Evolutionary conservation across 139 green algal species (phyloP).

Genomic region (Picochlorum sp.): DNA sequence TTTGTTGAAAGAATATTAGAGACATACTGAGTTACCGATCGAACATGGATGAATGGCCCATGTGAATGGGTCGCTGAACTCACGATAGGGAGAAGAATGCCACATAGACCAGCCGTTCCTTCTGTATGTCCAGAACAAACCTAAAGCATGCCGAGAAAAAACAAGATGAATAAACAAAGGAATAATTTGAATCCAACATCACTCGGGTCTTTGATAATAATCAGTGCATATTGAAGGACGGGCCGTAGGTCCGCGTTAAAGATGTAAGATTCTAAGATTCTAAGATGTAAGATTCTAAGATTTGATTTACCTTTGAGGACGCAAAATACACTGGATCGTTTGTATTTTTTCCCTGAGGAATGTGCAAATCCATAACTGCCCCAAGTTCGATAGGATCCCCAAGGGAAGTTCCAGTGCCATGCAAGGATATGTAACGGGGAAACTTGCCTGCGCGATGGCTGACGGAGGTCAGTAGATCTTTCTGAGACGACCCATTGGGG

Average conservation of each 20-base stretch:
- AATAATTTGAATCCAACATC: no score
- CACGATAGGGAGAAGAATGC: constrained; percentile 35
- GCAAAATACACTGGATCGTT: not conserved
- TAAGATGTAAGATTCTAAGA: no score
- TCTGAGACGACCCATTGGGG: constrained; percentile 36
- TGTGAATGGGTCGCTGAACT: no score
- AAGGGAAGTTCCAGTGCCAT: constrained; percentile 36
- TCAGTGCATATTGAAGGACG: no score
- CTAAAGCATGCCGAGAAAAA: constrained; percentile 30
- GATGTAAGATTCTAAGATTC: no score
- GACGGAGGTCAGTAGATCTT: constrained; percentile 13
- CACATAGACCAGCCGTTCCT: constrained; percentile 35
- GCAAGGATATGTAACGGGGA: constrained; percentile 2
- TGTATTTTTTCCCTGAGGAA: constrained; percentile 11
- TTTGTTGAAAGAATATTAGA: no score
- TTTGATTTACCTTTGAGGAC: not conserved
- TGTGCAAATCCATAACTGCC: constrained; percentile 4
- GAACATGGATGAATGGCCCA: no score
- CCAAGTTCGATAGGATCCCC: constrained; percentile 40
- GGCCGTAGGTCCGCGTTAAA: no score
- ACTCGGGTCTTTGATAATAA: no score
- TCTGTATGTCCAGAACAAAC: constrained; percentile 36
- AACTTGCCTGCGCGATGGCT: constrained; percentile 6
- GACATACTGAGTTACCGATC: no score
- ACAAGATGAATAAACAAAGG: no score